Base-by-base conservation (phyloP, 2,329 filamentous ascomycete species). In the Pseudogymnoascus sp. region DNA sequence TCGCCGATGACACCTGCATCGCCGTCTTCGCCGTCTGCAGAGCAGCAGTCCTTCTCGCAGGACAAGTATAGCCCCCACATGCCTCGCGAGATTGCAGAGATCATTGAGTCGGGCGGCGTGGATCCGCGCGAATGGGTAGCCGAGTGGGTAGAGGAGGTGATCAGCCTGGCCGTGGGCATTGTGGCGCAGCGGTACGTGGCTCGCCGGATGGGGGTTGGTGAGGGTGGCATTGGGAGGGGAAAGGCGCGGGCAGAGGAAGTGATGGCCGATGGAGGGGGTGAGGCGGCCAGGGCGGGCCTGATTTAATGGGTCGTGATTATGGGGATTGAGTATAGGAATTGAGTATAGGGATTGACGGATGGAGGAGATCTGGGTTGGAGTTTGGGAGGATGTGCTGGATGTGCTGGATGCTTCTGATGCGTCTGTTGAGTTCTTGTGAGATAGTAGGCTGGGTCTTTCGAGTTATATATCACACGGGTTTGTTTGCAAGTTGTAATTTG, bases 61-160 rank as follows among this genome's bases (percentile, higher is more conserved):
- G 76, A 78, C 56, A 74, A 75, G 36, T 69, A 76, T 2, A 72
- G 76, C 40, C 74, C 74, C 8, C 73, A 79, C n/a, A 76, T 93
- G 36, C 93, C 95, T 0, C 89, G 91, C 28, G 91, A 93, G 72
- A 97, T 99, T 70, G 82, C 84, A 21, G 90, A 93, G 68, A 96
- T 97, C 67, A 85, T 99, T 42, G 85, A 86, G 70, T 78, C 78
- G 50, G 86, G 85, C 7, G 85, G 84, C 56, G 91, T 97, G 1
- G 95, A 99, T 72, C 95, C 95, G 0, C 83, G 95, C 64, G 95
- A 99, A 75, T 99, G 95, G 95, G 90, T 96, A 38, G 89, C 93
- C 2, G 95, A 97, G 76, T 99, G 95, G 95, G 84, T 99, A 56
- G 93, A 97, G 78, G 93, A 97, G 78, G 79, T 87, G 0, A 81